Percentiles rank a stretch among this genome's conserved stretches.
Evolutionary conservation across 768 basidiomycete species (phyloP).

Genomic region (Mycena sanguinolenta): DNA sequence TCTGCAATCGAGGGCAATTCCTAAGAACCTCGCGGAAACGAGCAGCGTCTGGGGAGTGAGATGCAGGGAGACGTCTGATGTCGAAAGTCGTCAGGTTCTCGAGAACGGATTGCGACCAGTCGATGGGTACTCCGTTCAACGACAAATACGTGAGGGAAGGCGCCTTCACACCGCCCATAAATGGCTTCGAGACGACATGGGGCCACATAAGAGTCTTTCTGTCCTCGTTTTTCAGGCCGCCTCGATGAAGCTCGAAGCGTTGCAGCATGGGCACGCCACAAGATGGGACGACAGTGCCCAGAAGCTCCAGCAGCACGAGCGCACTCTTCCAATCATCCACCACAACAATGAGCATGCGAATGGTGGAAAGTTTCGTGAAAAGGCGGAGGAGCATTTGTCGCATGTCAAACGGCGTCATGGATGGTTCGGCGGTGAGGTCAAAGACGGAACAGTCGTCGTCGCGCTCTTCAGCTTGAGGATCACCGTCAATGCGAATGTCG

Average conservation of each 20-base stretch:
- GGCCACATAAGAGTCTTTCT: conserved; percentile 35
- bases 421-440: conserved; percentile 13
- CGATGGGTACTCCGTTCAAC: conserved; percentile 70
- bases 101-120: conserved; percentile 66
- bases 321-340: conserved; percentile 69
- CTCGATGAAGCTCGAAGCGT: conserved; percentile 75
- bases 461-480: conserved; percentile 40
- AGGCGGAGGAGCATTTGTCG: conserved; percentile 62
- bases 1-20: conserved; percentile 62
- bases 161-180: conserved; percentile 66
- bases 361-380: conserved; percentile 65
- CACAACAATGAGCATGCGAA: conserved; percentile 71
- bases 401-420: conserved; percentile 59
- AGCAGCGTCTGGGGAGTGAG: conserved; percentile 61
- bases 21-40: conserved; percentile 68
- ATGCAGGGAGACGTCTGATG: conserved; percentile 70
- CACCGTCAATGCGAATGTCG: conserved; percentile 72
- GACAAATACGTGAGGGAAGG: conserved; percentile 64
- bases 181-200: conserved; percentile 50
- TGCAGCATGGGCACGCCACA: conserved; percentile 61
- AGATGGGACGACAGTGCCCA: conserved; percentile 53
- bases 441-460: conserved; percentile 29
- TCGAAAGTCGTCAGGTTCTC: conserved; percentile 74
- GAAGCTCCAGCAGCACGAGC: conserved; percentile 62
- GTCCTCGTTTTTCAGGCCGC: conserved; percentile 48